Evolutionary conservation across 257 asterid genomes (phyloP).

Genomic region (Penstemon newberryi): DNA sequence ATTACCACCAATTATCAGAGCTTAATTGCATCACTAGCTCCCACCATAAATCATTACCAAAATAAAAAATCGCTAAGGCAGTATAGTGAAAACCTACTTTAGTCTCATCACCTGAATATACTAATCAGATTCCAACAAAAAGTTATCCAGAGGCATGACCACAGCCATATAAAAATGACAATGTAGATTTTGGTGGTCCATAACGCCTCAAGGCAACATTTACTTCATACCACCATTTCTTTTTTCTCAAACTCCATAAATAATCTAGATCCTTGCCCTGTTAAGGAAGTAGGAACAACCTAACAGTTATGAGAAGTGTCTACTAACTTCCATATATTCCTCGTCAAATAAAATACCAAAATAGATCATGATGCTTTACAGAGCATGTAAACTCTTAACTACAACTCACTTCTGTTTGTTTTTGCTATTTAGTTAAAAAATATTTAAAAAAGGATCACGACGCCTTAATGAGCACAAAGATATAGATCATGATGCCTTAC

Average conservation of each 20-base stretch:
- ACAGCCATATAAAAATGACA: not conserved
- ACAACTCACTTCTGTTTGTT: too few relatives aligned
- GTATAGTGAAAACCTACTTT: slow-evolving; percentile 5
- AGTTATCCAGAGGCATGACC: slow-evolving; percentile 13
- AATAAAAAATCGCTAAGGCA: slow-evolving; percentile 19
- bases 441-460: too few relatives aligned
- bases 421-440: too few relatives aligned
- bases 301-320: slow-evolving; percentile 5
- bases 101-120: slow-evolving; percentile 15
- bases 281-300: not conserved
- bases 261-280: slow-evolving; percentile 11
- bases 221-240: slow-evolving; percentile 15
- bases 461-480: too few relatives aligned
- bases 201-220: slow-evolving; percentile 12
- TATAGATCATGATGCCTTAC: slow-evolving; percentile 13
- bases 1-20: slow-evolving; percentile 17
- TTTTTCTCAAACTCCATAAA: slow-evolving; percentile 13
- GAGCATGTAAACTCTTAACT: slow-evolving; percentile 7
- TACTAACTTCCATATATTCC: slow-evolving; percentile 22
- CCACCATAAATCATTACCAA: slow-evolving; percentile 17
- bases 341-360: not conserved
- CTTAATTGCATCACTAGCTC: slow-evolving; percentile 11
- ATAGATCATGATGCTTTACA: slow-evolving; percentile 13
- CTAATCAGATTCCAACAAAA: slow-evolving; percentile 2
- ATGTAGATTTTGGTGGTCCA: slow-evolving; percentile 4